Conservation (phyloP, 768 basidiomycete genomes). For the Auriscalpium microsporum region DNA sequence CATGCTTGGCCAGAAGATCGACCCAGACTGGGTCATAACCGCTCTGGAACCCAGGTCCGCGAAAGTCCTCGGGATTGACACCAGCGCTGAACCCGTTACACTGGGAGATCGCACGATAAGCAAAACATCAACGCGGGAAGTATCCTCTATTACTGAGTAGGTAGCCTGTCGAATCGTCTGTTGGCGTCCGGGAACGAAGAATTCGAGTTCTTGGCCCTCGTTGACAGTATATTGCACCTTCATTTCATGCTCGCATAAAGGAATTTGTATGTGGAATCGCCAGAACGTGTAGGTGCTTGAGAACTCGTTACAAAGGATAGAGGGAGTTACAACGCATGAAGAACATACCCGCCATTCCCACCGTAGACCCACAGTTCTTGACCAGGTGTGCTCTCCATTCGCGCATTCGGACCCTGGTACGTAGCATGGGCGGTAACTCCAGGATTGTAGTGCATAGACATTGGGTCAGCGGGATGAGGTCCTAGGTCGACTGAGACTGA, state of each 20-base stretch:
- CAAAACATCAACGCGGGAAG: background rate
- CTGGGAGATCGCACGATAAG: slow-evolving; percentile 26
- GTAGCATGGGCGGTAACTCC: background rate
- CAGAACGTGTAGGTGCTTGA: slow-evolving; percentile 85
- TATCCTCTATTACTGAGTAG: slow-evolving; percentile 52
- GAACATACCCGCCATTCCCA: slow-evolving; percentile 39
- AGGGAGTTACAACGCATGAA: background rate
- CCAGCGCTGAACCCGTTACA: slow-evolving; percentile 89
- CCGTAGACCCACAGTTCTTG: slow-evolving; percentile 68
- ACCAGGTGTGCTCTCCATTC: slow-evolving; percentile 40
- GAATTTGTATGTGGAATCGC: slow-evolving; percentile 83
- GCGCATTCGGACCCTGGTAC: slow-evolving; percentile 21
- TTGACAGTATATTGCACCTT: slow-evolving; percentile 77
- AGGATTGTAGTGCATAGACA: slow-evolving; percentile 31
- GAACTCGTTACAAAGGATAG: background rate
- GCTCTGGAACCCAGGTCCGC: slow-evolving; percentile 66
- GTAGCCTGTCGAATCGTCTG: slow-evolving; percentile 91
- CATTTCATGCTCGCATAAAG: slow-evolving; percentile 65
- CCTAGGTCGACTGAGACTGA: slow-evolving; percentile 46
- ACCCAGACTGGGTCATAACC: slow-evolving; percentile 92
- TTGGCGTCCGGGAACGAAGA: slow-evolving; percentile 70
- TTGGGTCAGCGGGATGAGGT: slow-evolving; percentile 70
- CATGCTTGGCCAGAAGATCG: slow-evolving; percentile 81
- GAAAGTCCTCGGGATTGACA: slow-evolving; percentile 82
- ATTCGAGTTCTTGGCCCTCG: slow-evolving; percentile 63